phyloP scores from a whole-genome alignment of 202 grass and related monocot species.

The Panicum hallii region DNA sequence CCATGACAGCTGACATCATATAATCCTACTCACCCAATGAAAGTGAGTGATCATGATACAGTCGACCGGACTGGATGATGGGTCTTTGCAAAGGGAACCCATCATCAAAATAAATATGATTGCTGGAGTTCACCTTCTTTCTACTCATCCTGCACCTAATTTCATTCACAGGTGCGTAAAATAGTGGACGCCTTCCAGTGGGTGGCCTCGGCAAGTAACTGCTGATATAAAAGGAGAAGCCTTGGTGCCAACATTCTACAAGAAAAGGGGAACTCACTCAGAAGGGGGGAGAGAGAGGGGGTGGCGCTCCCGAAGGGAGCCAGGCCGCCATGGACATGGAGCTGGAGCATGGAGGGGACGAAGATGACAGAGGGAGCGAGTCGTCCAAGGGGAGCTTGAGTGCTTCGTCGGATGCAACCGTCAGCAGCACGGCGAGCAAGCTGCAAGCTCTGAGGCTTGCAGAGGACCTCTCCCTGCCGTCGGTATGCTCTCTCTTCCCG shows the following conservation, averaged over 20 bases:
- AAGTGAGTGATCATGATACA: conserved; percentile 30
- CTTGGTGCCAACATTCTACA: conserved; percentile 33
- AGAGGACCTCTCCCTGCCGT: conserved; percentile 88
- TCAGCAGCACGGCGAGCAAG: conserved; percentile 50
- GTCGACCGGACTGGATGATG: background rate
- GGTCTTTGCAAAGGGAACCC: conserved; percentile 32
- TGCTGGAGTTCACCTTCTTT: conserved; percentile 46
- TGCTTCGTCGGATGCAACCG: conserved; percentile 48
- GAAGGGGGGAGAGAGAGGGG: background rate
- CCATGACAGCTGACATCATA: conserved; percentile 42
- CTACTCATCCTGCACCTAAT: conserved; percentile 37
- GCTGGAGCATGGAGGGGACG: conserved; percentile 43
- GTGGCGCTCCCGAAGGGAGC: conserved; percentile 39
- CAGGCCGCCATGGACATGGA: conserved; percentile 19
- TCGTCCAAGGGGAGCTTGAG: conserved; percentile 36
- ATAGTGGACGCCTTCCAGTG: conserved; percentile 13
- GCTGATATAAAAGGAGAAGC: conserved; percentile 43
- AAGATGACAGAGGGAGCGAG: conserved; percentile 25
- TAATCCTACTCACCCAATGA: conserved; percentile 36
- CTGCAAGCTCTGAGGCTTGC: conserved; percentile 72
- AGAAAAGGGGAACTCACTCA: background rate
- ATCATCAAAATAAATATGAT: conserved; percentile 36
- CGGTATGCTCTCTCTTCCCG: conserved; percentile 49
- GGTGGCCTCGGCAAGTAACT: conserved; percentile 36
- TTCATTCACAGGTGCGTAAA: conserved; percentile 33